These are phyloP conservation scores for Cyclospora cayetanensis DNA, from an alignment of 169 alveolate genomes.

Conservation along the genomic window DNA sequence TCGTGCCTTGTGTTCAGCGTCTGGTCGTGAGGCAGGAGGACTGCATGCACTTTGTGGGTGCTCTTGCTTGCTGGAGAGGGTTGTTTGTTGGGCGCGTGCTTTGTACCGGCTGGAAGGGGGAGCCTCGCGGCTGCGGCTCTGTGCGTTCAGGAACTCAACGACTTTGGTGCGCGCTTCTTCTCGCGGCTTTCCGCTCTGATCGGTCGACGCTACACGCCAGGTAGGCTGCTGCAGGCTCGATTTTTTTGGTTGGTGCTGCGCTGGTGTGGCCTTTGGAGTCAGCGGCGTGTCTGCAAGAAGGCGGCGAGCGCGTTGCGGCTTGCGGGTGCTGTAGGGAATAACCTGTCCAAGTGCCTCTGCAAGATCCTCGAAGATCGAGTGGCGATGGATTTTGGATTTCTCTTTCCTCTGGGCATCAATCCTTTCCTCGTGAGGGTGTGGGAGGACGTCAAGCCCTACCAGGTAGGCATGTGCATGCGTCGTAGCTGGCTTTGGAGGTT, in stretches of 20 bases:
- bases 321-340: neutral
- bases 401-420: slow-evolving; percentile 34
- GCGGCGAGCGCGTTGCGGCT: neutral
- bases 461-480: slow-evolving; percentile 1
- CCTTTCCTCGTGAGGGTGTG: slow-evolving; percentile 14
- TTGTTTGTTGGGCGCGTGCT: neutral
- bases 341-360: neutral
- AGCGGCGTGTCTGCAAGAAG: neutral
- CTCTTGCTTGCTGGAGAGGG: too few relatives aligned
- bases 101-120: neutral
- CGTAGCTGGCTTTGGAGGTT: too few relatives aligned
- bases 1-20: neutral
- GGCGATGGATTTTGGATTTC: neutral
- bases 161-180: slow-evolving; percentile 48
- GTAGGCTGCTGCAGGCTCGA: slow-evolving; percentile 1
- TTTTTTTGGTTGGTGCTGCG: neutral
- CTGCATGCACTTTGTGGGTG: too few relatives aligned
- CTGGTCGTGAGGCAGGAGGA: neutral
- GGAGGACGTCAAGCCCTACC: slow-evolving; percentile 23
- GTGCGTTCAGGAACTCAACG: neutral
- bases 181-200: slow-evolving; percentile 34
- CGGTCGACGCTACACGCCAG: slow-evolving; percentile 49
- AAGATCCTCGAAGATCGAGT: slow-evolving; percentile 22
- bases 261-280: neutral
- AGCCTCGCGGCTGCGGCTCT: neutral